Percentiles rank a stretch among this genome's conserved stretches.
These are phyloP conservation scores for Penicillium salamii DNA, from an alignment of 495 filamentous ascomycete genomes.

Conservation along the genomic window DNA sequence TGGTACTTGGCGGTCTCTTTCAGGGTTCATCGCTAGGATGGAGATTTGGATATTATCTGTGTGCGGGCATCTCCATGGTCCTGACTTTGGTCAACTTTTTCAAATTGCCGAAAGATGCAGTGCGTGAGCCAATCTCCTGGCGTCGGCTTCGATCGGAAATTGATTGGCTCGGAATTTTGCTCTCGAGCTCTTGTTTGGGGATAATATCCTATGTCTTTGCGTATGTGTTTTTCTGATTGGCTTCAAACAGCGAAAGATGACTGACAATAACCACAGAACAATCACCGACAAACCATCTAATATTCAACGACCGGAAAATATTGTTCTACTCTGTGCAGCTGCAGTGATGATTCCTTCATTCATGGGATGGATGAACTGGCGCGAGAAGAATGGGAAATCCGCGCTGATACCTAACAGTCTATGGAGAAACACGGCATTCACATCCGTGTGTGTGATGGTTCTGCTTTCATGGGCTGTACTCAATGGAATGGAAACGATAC, in stretches of 20 bases:
- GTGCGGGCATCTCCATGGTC: slow-evolving; percentile 32
- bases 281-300: slow-evolving; percentile 34
- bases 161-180: slow-evolving; percentile 49
- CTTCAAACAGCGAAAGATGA: not conserved
- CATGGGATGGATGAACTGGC: slow-evolving; percentile 43
- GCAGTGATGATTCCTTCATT: slow-evolving; percentile 43
- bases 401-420: slow-evolving; percentile 55
- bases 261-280: slow-evolving; percentile 20
- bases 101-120: slow-evolving; percentile 25
- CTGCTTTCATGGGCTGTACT: slow-evolving; percentile 45
- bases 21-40: slow-evolving; percentile 35
- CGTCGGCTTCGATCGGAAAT: slow-evolving; percentile 29
- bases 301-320: slow-evolving; percentile 35
- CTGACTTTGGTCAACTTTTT: slow-evolving; percentile 35
- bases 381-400: slow-evolving; percentile 36
- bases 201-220: slow-evolving; percentile 48
- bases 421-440: slow-evolving; percentile 50
- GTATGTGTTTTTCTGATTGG: slow-evolving; percentile 17
- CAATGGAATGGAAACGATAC: slow-evolving; percentile 50
- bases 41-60: slow-evolving; percentile 50
- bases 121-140: slow-evolving; percentile 12
- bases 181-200: slow-evolving; percentile 41
- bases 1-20: slow-evolving; percentile 54
- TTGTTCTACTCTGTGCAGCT: slow-evolving; percentile 37
- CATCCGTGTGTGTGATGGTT: slow-evolving; percentile 50